Conservation (phyloP, 208 protist genomes). For the Trypanosomatidae sp. region DNA sequence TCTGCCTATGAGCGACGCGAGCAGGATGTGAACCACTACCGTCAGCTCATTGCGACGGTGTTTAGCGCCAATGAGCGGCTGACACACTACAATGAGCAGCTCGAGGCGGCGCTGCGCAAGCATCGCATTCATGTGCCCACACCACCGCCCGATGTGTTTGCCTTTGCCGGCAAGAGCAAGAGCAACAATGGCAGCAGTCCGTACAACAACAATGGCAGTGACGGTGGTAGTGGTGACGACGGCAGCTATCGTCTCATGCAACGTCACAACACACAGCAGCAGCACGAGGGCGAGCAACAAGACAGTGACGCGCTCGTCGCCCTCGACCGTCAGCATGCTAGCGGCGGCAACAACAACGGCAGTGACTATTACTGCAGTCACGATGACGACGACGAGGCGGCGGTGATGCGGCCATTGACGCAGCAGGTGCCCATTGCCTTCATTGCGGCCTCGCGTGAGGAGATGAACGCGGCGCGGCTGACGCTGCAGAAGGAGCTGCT, state of each 20-base stretch:
- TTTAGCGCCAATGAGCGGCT: conserved; percentile 58
- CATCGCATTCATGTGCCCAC: conserved; percentile 46
- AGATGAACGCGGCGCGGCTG: conserved; percentile 42
- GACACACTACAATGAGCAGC: conserved; percentile 36
- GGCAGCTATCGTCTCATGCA: neutral
- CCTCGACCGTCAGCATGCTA: too few relatives aligned
- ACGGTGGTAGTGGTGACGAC: neutral
- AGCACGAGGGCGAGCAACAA: too few relatives aligned
- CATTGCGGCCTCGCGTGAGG: conserved; percentile 35
- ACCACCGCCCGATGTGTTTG: conserved; percentile 15
- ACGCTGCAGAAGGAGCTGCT: conserved; percentile 48
- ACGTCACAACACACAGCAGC: too few relatives aligned
- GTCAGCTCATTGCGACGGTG: conserved; percentile 58
- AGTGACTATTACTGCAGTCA: neutral
- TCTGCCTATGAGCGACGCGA: conserved; percentile 52
- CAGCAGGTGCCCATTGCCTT: conserved; percentile 23
- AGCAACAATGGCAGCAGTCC: neutral
- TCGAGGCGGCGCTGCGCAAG: conserved; percentile 24
- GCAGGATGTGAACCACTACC: conserved; percentile 52
- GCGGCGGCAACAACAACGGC: conserved; percentile 11
- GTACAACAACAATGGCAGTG: conserved; percentile 1
- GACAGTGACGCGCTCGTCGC: too few relatives aligned
- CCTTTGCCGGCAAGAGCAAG: conserved; percentile 17
- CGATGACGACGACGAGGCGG: conserved; percentile 1
- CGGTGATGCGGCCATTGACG: neutral